phyloP scores from a whole-genome alignment of 257 asterid genomes.

The Solanum peruvianum region DNA sequence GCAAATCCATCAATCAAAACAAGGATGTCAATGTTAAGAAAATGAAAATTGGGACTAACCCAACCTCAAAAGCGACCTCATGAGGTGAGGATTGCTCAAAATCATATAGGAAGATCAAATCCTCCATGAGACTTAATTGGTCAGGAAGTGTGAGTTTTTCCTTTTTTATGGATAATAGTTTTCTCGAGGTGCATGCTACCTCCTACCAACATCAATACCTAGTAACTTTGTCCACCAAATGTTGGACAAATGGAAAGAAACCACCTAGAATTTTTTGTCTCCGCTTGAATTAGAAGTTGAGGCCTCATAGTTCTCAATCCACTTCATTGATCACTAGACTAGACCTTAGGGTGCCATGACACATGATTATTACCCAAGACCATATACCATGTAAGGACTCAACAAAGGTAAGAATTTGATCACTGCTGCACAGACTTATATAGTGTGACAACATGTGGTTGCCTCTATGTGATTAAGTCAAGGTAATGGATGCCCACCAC shows the following conservation, averaged over 20 bases:
- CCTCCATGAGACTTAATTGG: neutral
- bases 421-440: neutral
- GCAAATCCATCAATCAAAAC: neutral
- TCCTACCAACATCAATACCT: neutral
- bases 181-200: neutral
- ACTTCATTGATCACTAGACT: neutral
- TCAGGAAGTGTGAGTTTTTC: neutral
- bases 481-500: neutral
- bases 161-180: neutral
- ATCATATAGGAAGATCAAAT: neutral
- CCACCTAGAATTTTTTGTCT: neutral
- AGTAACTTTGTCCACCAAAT: neutral
- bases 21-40: neutral
- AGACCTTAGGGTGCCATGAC: neutral
- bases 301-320: neutral
- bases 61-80: neutral
- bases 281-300: neutral
- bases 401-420: neutral
- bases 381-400: neutral
- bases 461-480: neutral
- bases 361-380: neutral
- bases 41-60: neutral
- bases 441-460: neutral
- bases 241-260: neutral
- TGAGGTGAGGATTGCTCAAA: neutral